Base-by-base conservation (phyloP, 306 rosid genomes). In the Calophaca sinica region DNA sequence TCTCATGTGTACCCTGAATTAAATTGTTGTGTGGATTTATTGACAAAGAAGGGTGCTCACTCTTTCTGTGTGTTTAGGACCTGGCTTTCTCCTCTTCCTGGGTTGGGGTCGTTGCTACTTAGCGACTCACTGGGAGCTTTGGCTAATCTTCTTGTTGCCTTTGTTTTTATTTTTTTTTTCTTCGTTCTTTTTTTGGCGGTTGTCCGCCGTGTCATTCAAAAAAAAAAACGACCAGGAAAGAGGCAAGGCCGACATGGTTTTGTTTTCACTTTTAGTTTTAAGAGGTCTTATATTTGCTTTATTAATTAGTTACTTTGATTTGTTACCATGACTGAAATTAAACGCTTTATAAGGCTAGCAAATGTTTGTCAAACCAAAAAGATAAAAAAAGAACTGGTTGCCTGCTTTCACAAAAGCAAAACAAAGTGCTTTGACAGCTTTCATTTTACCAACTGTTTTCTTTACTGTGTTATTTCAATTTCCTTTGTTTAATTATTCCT, bases 341-440 rank as follows among this genome's bases (percentile, higher is more conserved):
- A 66, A 35, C 53, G 68, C 51, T 7, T 44, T 57, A 32, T 13
- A 72, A 29, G 59, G 15, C 48, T 39, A 46, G 49, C 46, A 33
- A 45, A 48, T 45, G 78, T 59, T 61, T 75, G 73, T 75, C 80
- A 52, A 75, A 64, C 66, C 33, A 13, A 66, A 63, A 75, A 51
- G 64, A 75, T 51, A 75, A 10, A 45, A 31, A 76, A 76, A 67
- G 73, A 65, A 53, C 8, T 66, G 48, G 39, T 66, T 76, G 1
- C n/a, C 50, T 57, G 68, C 74, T 67, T 76, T 76, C 31, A 58
- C 39, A 67, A 57, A 76, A 52, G 61, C 49, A 66, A 1, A 66
- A 13, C 74, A 31, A 76, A 66, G 68, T 76, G 80, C 68, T 53
- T 55, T 75, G 5, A 75, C 80, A 75, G 73, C 80, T 75, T 75